A percentile compares a stretch with the other conserved stretches of the same genome.
phyloP scores from a whole-genome alignment of 768 basidiomycete species.

The Polyporus arcularius region DNA sequence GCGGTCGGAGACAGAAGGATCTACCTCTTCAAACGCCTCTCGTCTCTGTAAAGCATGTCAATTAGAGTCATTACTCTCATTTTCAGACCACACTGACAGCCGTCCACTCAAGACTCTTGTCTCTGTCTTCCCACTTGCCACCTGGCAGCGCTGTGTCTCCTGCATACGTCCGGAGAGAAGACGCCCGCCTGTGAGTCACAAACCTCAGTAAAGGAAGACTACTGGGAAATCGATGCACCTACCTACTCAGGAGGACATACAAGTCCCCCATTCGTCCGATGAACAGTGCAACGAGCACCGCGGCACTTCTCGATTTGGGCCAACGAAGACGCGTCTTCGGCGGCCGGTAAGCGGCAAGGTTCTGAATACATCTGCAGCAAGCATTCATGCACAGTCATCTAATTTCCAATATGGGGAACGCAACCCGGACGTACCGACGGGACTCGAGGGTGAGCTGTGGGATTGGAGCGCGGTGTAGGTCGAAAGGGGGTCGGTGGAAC shows the following conservation, averaged over 20 bases:
- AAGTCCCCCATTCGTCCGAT: constrained; percentile 82
- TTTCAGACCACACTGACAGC: constrained; percentile 52
- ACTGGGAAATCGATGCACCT: constrained; percentile 27
- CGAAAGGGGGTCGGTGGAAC: constrained; percentile 49
- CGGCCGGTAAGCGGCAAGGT: constrained; percentile 50
- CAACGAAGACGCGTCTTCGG: constrained; percentile 39
- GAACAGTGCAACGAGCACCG: constrained; percentile 83
- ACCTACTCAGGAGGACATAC: constrained; percentile 85
- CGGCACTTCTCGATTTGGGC: constrained; percentile 65
- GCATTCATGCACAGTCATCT: no score
- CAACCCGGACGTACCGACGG: constrained; percentile 4
- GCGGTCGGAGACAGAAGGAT: neutral
- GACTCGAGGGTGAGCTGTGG: constrained; percentile 52
- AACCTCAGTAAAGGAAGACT: neutral
- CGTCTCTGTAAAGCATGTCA: constrained; percentile 52
- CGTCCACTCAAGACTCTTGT: constrained; percentile 72
- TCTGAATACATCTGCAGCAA: constrained; percentile 53
- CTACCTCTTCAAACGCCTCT: constrained; percentile 90
- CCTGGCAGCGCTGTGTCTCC: constrained; percentile 90
- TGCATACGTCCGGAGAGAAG: constrained; percentile 72
- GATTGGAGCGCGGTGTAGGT: constrained; percentile 41
- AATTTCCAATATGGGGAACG: neutral
- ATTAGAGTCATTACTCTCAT: neutral
- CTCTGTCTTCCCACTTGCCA: constrained; percentile 73
- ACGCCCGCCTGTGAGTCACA: constrained; percentile 57